A percentile compares a stretch with the other conserved stretches of the same genome.
These are phyloP conservation scores for Kandelia obovata DNA, from an alignment of 345 rosid genomes.

Conservation along the genomic window DNA sequence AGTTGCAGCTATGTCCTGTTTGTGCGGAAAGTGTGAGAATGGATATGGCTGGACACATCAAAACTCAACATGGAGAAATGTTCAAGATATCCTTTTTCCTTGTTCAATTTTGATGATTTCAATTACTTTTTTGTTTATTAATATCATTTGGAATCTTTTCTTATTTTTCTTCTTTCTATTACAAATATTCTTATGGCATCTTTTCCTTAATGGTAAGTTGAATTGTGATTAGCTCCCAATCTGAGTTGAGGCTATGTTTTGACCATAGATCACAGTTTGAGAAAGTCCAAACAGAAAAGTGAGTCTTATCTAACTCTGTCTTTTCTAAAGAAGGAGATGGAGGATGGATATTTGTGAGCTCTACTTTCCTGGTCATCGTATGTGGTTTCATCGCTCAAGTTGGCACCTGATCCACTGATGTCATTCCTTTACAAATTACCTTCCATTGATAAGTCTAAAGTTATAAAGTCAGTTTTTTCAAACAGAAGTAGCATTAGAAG, in stretches of 20 bases:
- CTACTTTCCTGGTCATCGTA: neutral
- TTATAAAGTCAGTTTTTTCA: neutral
- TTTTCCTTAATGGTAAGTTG: neutral
- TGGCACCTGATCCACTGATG: neutral
- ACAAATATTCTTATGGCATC: neutral
- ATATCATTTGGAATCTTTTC: no score
- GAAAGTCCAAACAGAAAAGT: neutral
- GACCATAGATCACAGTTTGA: neutral
- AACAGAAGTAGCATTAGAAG: neutral
- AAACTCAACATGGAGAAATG: neutral
- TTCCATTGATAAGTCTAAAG: neutral
- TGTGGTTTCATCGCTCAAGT: neutral
- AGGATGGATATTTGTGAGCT: neutral
- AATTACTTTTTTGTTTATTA: no score
- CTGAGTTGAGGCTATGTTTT: neutral
- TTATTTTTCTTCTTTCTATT: neutral
- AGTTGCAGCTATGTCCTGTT: no score
- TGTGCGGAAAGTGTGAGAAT: no score
- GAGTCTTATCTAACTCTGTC: neutral
- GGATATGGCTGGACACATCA: no score
- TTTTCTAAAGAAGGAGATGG: neutral
- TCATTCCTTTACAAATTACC: neutral
- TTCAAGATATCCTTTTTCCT: no score
- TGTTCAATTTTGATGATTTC: no score
- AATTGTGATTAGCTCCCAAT: neutral